A percentile compares a stretch with the other conserved stretches of the same genome.
These are phyloP conservation scores for Sporothrix pallida DNA, from an alignment of 2,329 filamentous ascomycete genomes.

Conservation along the genomic window DNA sequence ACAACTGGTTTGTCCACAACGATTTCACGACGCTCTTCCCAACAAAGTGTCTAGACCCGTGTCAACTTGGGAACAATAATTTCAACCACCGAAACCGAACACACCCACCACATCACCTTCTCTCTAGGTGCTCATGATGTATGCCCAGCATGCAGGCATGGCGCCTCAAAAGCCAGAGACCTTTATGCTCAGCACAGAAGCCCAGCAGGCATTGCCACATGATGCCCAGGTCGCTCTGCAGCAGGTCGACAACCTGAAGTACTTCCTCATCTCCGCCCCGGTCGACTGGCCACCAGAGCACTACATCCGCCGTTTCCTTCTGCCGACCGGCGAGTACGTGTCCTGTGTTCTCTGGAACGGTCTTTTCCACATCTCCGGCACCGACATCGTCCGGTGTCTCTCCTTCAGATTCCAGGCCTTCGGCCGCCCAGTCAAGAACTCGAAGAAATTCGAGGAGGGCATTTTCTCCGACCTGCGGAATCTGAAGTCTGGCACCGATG, in stretches of 20 bases:
- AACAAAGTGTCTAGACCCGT: conserved; percentile 4
- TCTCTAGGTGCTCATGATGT: conserved; percentile 61
- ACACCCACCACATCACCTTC: background rate
- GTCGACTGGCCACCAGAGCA: conserved; percentile 98
- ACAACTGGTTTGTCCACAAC: conserved; percentile 36
- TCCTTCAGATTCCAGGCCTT: conserved; percentile 99
- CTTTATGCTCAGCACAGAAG: conserved; percentile 96
- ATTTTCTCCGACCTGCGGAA: conserved; percentile 99
- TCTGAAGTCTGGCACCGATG: conserved; percentile 96
- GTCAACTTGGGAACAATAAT: conserved; percentile 25
- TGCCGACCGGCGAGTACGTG: conserved; percentile 98
- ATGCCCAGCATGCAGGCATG: conserved; percentile 84
- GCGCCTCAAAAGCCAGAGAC: conserved; percentile 96
- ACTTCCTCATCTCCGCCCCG: conserved; percentile 97
- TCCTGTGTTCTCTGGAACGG: conserved; percentile 99
- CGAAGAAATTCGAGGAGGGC: conserved; percentile 99
- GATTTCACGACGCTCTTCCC: conserved; percentile 15
- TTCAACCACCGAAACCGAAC: background rate
- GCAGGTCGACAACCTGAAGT: conserved; percentile 58
- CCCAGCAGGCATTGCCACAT: conserved; percentile 92
- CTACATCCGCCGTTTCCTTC: conserved; percentile 92
- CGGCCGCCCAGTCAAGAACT: conserved; percentile 97
- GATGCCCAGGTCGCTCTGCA: conserved; percentile 97
- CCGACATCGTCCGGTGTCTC: conserved; percentile 96
- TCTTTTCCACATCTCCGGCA: conserved; percentile 98